Evolutionary conservation across 2,329 filamentous ascomycete species (phyloP), one percentile per base, ranked within the genome.

Genomic region (Pseudonectria foliicola): DNA sequence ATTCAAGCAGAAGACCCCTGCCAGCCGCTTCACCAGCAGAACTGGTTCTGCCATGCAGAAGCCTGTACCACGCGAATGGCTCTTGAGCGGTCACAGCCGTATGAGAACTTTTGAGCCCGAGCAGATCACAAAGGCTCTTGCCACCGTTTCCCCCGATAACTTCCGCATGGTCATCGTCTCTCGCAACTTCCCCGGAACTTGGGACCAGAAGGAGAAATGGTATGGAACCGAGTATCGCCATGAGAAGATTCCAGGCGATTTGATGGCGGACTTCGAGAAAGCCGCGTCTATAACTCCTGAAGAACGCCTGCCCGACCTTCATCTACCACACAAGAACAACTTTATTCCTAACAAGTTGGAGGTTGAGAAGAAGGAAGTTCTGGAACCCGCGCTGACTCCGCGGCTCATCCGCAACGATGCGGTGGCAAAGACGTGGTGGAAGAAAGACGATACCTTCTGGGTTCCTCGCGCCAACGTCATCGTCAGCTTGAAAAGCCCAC

Each of bases 391-490:
- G 0, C 73, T 83, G 36, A 70, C 78, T 1, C 92, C 92, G 0
- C 82, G 80, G 41, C 70, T 98, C 15, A 82, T 98, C 43, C 80
- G 89, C 46, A 88, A 94, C 50, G 90, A 95, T 47, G 71, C 80
- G 6, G 67, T 79, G 24, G 80, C 85, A 1, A 80, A 89, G 21
- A 82, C 86, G 3, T 98, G 92, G 92, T 95, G 81, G 70, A 98
- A 98, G 69, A 96, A 96, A 63, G 92, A 98, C 52, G 92, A 98
- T 50, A 88, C 82, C 1, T 98, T 96, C 62, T 96, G 90, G 89
- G 92, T 96, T 8, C 92, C 92, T 7, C 95, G 94, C 60, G 92
- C 86, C 4, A 92, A 88, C 39, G 68, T 96, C 13, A 76, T 88
- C 45, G 77, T 95, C 44, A 86, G 81, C 48, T 71, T 93, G 46